These are phyloP conservation scores for Herpetospermum pedunculosum DNA, from an alignment of 306 rosid genomes.

Conservation along the genomic window DNA sequence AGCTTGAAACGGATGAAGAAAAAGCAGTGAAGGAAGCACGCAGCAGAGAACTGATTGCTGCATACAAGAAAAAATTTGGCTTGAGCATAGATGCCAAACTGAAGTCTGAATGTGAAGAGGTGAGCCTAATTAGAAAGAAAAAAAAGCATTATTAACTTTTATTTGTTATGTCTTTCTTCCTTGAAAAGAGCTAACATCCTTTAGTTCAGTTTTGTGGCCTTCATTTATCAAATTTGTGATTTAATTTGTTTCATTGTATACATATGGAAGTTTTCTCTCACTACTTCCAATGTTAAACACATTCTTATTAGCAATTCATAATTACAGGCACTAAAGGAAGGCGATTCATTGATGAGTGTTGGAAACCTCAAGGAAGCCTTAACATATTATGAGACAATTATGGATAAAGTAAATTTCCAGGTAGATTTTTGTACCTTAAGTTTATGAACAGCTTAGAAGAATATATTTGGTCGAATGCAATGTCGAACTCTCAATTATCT, in stretches of 20 bases:
- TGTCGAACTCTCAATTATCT: not conserved
- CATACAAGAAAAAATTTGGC: conserved; percentile 53
- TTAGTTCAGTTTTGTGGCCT: not conserved
- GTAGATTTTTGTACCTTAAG: conserved; percentile 23
- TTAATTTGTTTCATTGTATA: not conserved
- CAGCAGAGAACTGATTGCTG: conserved; percentile 57
- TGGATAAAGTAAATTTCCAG: conserved; percentile 58
- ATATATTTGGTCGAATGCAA: not conserved
- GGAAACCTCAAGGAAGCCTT: conserved; percentile 67
- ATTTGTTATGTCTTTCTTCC: not conserved
- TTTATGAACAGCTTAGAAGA: not conserved
- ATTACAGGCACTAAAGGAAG: conserved; percentile 54
- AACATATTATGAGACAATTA: conserved; percentile 56
- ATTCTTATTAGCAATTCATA: not conserved
- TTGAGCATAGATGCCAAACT: conserved; percentile 49
- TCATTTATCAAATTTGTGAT: not conserved
- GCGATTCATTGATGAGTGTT: conserved; percentile 56
- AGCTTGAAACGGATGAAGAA: conserved; percentile 72
- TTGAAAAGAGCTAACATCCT: not conserved
- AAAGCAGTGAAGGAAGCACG: conserved; percentile 61
- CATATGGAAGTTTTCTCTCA: not conserved
- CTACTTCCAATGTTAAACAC: not conserved
- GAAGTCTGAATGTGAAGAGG: conserved; percentile 72
- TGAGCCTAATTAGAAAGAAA: conserved; percentile 10
- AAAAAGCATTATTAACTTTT: not conserved